A percentile compares a stretch with the other conserved stretches of the same genome.
phyloP scores from a whole-genome alignment of 257 asterid species.

The Gentiana macrophylla region DNA sequence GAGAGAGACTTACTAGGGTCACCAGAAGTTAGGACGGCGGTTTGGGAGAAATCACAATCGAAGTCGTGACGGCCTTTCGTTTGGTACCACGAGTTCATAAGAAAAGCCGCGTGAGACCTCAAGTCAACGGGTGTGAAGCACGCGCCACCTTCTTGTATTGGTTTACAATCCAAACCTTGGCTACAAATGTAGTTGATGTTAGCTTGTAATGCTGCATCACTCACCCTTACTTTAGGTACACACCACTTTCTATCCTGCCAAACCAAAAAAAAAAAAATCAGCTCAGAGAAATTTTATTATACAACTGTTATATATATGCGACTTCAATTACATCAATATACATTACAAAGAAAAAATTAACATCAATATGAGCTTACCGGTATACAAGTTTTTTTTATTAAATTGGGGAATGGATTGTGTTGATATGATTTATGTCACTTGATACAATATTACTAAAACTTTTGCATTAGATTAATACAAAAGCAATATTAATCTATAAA shows the following conservation, averaged over 20 bases:
- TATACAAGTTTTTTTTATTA: no score
- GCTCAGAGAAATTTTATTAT: no score
- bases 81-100: constrained; percentile 66
- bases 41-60: constrained; percentile 48
- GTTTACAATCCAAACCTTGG: constrained; percentile 25
- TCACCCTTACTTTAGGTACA: constrained; percentile 40
- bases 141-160: constrained; percentile 46
- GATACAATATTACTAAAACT: no score
- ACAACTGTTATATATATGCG: no score
- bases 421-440: no score
- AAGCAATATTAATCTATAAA: no score
- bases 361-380: no score
- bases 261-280: not conserved
- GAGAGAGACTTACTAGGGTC: constrained; percentile 51
- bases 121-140: constrained; percentile 50
- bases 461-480: no score
- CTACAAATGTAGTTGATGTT: constrained; percentile 55
- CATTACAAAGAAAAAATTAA: no score
- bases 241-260: constrained; percentile 50
- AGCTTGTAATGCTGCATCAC: constrained; percentile 34
- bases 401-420: no score
- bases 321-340: no score
- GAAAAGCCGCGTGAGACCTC: constrained; percentile 44
- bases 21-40: constrained; percentile 25
- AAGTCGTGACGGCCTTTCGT: constrained; percentile 37